Evolutionary conservation across 371 early-diverging fungal genomes (phyloP), one percentile per base, ranked within the genome.

Genomic region (Apophysomyces ossiformis): DNA sequence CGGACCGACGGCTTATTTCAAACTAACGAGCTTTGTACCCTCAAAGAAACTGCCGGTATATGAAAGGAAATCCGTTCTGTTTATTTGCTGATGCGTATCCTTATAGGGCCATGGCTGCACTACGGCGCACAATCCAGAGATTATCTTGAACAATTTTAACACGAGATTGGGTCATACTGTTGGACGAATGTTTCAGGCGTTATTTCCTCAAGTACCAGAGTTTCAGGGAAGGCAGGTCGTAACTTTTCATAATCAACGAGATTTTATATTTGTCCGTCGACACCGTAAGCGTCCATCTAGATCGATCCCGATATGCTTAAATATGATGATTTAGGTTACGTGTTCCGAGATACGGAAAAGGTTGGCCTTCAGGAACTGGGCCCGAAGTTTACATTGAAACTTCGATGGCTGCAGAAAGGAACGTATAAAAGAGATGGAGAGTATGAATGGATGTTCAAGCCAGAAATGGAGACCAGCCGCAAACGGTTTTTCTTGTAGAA

Each of bases 211-310:
- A 65, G 92, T 95, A 3, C 99, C 99, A 15, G 93, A 97, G 74
- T 96, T 98, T 71, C 85, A 94, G 72, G 98, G 97, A 7, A 86
- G 99, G 58, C 99, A 99, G 73, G 98, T 92, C 9, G 95, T 90
- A 5, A 99, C 99, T 5, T 94, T 99, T 82, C 99, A 99, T 74
- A 99, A 99, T 72, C 98, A 99, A 77, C 94, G 99, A 50, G 99
- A 99, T 78, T 99, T 98, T 72, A 96, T 99, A 65, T 99, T 98
- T 78, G 98, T 99, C 73, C 87, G 99, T 74, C 87, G 99, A 41
- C 99, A 99, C 75, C 90, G 87, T 94, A 80, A 60, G 70, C 57
- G 13, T 1, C 36, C 36, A 12, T 60, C 37, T 2, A 8, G 16
- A 18, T 45, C 0, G n/a, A 6, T 35, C 11, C n/a, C 38, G 16